phyloP scores from a whole-genome alignment of 2,329 filamentous ascomycete genomes.

The Pestalotiopsis sp. region DNA sequence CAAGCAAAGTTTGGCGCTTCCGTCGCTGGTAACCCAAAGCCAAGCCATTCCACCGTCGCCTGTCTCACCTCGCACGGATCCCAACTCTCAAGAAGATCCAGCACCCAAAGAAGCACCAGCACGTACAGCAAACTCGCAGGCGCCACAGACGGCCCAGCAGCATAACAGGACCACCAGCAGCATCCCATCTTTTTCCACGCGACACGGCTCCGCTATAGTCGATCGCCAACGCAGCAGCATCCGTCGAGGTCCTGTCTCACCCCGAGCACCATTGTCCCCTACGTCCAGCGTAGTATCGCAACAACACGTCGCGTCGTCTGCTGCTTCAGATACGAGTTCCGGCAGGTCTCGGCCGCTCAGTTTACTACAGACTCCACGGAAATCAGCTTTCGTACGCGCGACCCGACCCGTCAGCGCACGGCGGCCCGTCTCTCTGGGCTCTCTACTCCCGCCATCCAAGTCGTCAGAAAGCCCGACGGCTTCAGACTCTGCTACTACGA shows the following conservation, averaged over 20 bases:
- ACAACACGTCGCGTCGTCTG: constrained; percentile 36
- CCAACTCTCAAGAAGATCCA: constrained; percentile 18
- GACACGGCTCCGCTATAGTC: constrained; percentile 21
- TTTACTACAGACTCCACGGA: constrained; percentile 38
- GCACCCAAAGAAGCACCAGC: constrained; percentile 17
- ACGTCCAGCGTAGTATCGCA: constrained; percentile 26
- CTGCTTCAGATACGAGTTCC: constrained; percentile 35
- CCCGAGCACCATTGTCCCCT: constrained; percentile 22
- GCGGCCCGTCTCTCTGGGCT: constrained; percentile 41
- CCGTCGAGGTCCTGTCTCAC: constrained; percentile 30
- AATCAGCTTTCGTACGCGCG: constrained; percentile 24
- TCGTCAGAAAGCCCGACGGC: constrained; percentile 25
- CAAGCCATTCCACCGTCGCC: constrained; percentile 39
- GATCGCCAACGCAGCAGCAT: constrained; percentile 19
- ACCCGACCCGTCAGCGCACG: constrained; percentile 29
- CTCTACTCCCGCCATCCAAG: constrained; percentile 24
- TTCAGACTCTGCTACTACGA: constrained; percentile 29
- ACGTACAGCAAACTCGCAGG: constrained; percentile 20
- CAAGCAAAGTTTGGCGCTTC: constrained; percentile 37
- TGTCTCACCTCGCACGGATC: constrained; percentile 38
- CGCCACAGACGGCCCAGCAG: constrained; percentile 19
- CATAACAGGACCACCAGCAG: constrained; percentile 21
- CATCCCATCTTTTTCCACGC: constrained; percentile 21
- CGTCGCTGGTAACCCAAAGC: constrained; percentile 35
- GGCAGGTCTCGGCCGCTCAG: constrained; percentile 36